These are phyloP conservation scores for Fusarium nygamai DNA, from an alignment of 2,329 filamentous ascomycete species.

Conservation along the genomic window DNA sequence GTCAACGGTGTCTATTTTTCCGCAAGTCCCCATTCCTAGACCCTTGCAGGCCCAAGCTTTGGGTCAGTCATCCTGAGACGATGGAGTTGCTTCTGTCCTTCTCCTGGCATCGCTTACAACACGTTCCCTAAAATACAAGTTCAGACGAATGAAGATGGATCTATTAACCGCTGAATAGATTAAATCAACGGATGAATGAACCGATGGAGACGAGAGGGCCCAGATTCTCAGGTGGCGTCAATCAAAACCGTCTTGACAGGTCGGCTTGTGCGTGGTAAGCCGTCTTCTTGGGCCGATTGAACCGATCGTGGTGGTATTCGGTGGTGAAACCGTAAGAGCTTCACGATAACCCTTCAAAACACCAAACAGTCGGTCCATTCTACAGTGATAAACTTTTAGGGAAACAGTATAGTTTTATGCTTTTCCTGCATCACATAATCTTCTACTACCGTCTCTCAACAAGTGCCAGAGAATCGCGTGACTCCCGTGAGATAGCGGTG, in stretches of 20 bases:
- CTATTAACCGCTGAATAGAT: neutral
- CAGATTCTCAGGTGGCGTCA: slow-evolving; percentile 1
- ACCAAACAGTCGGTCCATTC: neutral
- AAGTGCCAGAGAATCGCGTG: slow-evolving; percentile 8
- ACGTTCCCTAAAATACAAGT: neutral
- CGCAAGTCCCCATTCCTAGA: slow-evolving; percentile 11
- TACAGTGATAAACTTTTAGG: neutral
- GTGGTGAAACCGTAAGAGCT: slow-evolving; percentile 5
- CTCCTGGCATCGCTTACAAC: neutral
- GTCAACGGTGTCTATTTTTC: slow-evolving; percentile 22
- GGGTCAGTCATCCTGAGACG: slow-evolving; percentile 9
- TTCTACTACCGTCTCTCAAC: neutral
- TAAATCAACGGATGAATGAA: neutral
- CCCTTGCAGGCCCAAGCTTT: neutral
- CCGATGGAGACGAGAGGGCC: neutral
- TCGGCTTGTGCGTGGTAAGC: neutral
- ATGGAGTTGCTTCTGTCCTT: neutral
- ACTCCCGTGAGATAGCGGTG: slow-evolving; percentile 11
- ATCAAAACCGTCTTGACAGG: slow-evolving; percentile 2
- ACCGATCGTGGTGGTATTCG: neutral
- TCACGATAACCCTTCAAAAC: neutral
- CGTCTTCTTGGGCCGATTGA: neutral
- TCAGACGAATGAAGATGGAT: neutral
- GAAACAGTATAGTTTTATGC: neutral
- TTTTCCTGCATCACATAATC: neutral